phyloP scores from a whole-genome alignment of 176 grass and related monocot genomes.

The Elymus sibiricus region DNA sequence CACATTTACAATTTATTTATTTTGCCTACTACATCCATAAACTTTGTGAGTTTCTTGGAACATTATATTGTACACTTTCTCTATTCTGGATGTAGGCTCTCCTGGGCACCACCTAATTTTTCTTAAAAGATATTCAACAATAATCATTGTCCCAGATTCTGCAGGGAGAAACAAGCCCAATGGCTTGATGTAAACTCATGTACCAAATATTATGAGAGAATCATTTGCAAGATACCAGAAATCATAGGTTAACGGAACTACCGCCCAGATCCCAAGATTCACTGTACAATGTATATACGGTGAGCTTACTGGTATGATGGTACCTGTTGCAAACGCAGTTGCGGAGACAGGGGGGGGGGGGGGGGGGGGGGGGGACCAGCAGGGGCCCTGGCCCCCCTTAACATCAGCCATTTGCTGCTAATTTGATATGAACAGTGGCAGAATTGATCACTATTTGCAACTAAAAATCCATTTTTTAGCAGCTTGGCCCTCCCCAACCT shows the following conservation, averaged over 20 bases:
- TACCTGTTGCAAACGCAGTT: neutral
- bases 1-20: neutral
- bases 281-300: neutral
- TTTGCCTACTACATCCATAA: neutral
- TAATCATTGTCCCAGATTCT: conserved; percentile 4
- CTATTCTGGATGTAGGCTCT: neutral
- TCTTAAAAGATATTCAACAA: conserved; percentile 21
- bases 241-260: neutral
- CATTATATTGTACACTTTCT: neutral
- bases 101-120: neutral
- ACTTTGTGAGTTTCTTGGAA: neutral
- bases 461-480: no score
- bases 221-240: neutral
- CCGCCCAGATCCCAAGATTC: neutral
- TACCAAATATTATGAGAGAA: conserved; percentile 11
- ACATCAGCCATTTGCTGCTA: no score
- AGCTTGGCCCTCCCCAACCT: no score
- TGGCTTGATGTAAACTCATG: neutral
- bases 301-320: neutral
- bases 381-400: no score
- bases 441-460: no score
- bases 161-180: neutral
- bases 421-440: no score
- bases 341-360: no score
- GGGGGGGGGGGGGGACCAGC: no score